Evolutionary conservation across 768 basidiomycete genomes (phyloP).

Genomic region (Fomitopsis serialis): DNA sequence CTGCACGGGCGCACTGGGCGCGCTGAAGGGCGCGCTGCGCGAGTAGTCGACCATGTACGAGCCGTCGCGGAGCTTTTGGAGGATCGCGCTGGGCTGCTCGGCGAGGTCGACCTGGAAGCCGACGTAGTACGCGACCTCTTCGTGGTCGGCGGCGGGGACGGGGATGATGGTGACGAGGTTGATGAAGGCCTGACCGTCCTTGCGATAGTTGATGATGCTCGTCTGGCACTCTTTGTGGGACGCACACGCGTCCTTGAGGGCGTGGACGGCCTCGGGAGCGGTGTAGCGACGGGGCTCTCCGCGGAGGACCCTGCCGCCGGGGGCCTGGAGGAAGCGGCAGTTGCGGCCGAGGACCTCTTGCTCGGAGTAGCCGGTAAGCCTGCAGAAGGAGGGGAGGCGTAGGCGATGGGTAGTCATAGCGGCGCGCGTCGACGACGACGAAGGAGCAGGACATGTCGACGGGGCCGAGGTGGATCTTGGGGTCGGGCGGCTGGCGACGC

Average conservation of each 20-base stretch:
- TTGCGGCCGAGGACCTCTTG: constrained; percentile 82
- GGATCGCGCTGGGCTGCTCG: constrained; percentile 78
- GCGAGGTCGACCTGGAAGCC: constrained; percentile 96
- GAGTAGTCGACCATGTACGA: constrained; percentile 67
- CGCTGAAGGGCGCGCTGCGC: constrained; percentile 9
- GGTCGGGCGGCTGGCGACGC: constrained; percentile 70
- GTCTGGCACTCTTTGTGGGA: constrained; percentile 87
- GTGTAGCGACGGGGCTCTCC: constrained; percentile 55
- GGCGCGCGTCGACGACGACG: constrained; percentile 78
- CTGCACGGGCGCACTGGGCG: constrained; percentile 10
- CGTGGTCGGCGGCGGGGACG: constrained; percentile 55
- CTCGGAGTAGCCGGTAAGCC: constrained; percentile 70
- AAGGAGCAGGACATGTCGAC: constrained; percentile 94
- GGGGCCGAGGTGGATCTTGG: constrained; percentile 76
- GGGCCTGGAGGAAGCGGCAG: constrained; percentile 87
- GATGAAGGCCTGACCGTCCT: constrained; percentile 79
- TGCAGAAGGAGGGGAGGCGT: constrained; percentile 84
- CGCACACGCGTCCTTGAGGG: constrained; percentile 59
- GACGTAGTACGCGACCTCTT: constrained; percentile 80
- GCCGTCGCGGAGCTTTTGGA: constrained; percentile 75
- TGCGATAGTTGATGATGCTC: constrained; percentile 82
- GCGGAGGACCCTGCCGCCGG: constrained; percentile 48
- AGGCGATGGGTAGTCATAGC: constrained; percentile 86
- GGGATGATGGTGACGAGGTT: constrained; percentile 93
- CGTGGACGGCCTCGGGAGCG: constrained; percentile 59